Base-by-base conservation (phyloP, 306 rosid species). In the Dryas drummondii region DNA sequence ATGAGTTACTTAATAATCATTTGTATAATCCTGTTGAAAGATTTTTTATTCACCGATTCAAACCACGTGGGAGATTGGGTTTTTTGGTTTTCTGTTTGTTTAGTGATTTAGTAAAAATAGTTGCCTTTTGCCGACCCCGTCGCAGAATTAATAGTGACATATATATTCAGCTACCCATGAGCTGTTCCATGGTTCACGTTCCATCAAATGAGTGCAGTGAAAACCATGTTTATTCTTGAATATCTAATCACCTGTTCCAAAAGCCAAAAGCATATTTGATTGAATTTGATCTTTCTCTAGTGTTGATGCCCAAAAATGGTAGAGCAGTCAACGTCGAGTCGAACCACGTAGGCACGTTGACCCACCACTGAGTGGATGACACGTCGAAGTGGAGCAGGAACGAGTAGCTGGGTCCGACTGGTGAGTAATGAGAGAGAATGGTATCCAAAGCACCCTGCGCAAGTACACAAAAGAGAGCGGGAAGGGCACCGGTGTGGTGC, bases 121-220 rank as follows among this genome's bases (percentile, higher is more conserved):
- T 10, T 51, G 19, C 56, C 55, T 66, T 66, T 74, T 71, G 73
- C 81, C 72, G 73, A 59, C 86, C 63, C 72, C 57, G 61, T 71
- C 65, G 22, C 64, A 37, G 57, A 78, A 67, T 19, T 58, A 22
- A 22, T 22, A 22, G 78, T 86, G 84, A 37, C 55, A 78, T 27
- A 27, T 27, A 27, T 32, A 32, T 59, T 82, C 86, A 78, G 66
- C 66, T 47, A 79, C 63, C 68, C 80, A 61, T 37, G 72, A 78
- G 82, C 76, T 15, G 72, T 67, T 85, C 68, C 73, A 83, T 84
- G 79, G 16, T 72, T 81, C 90, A 78, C 78, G 83, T 84, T 86
- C 66, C 49, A 75, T 57, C 58, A 60, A 88, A 80, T 79, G 84
- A 69, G 73, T 80, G 71, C 71, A 63, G 66, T 60, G 79, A 72